Conservation (phyloP, 2,329 filamentous ascomycete species). For the Remersonia thermophila region DNA sequence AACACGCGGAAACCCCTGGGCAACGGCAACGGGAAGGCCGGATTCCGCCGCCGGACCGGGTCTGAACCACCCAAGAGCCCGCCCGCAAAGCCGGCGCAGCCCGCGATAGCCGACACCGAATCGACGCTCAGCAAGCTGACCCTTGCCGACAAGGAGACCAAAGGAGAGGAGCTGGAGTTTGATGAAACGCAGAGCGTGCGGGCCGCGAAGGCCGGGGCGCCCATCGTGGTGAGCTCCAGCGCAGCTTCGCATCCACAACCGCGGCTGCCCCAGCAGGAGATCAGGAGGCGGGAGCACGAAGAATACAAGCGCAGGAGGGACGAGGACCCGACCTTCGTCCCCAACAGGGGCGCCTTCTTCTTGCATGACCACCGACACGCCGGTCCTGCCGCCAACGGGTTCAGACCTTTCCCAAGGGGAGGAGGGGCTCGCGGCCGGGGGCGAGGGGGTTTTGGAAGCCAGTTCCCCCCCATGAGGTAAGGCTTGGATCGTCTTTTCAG, state of each 20-base stretch:
- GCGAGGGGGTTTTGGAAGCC: conserved; percentile 41
- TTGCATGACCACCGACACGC: conserved; percentile 86
- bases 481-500: conserved; percentile 23
- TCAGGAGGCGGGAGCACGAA: conserved; percentile 73
- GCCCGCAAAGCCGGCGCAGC: conserved; percentile 25
- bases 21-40: conserved; percentile 29
- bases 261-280: conserved; percentile 51
- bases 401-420: conserved; percentile 59
- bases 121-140: conserved; percentile 45
- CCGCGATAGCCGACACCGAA: conserved; percentile 40
- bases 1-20: conserved; percentile 27
- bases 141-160: conserved; percentile 30
- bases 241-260: conserved; percentile 28
- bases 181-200: conserved; percentile 29
- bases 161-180: conserved; percentile 34
- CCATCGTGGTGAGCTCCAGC: conserved; percentile 43
- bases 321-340: conserved; percentile 84
- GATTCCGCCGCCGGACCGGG: conserved; percentile 15
- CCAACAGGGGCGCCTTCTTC: conserved; percentile 89
- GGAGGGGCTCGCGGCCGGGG: conserved; percentile 51
- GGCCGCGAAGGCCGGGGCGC: conserved; percentile 31
- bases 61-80: conserved; percentile 19
- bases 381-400: conserved; percentile 65
- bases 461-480: conserved; percentile 52
- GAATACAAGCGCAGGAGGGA: conserved; percentile 82